These are phyloP conservation scores for thale cress (Arabidopsis thaliana) DNA, from an alignment of 345 rosid genomes.

Conservation along the genomic window DNA sequence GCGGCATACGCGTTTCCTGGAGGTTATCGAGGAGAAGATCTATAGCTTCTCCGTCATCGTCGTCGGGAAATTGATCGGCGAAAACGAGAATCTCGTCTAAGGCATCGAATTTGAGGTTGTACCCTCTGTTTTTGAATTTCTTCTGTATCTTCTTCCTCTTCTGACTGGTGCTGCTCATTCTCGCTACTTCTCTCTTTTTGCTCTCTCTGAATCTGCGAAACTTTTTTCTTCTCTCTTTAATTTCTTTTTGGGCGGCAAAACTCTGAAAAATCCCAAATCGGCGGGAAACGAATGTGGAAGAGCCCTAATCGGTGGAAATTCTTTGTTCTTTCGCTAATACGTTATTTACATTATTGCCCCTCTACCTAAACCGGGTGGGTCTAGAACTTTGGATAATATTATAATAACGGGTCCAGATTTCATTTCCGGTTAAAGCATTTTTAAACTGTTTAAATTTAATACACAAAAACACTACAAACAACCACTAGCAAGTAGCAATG, in stretches of 20 bases:
- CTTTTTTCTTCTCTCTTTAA: not conserved
- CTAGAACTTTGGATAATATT: not conserved
- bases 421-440: slow-evolving; percentile 18
- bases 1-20: slow-evolving; percentile 51
- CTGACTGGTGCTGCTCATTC: slow-evolving; percentile 53
- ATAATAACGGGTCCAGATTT: slow-evolving; percentile 14
- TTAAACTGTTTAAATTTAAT: slow-evolving; percentile 2
- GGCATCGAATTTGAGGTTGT: slow-evolving; percentile 71
- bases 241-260: slow-evolving; percentile 24
- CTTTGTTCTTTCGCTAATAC: not conserved
- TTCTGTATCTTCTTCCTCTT: slow-evolving; percentile 71
- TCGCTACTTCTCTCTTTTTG: slow-evolving; percentile 11
- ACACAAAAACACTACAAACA: slow-evolving; percentile 18
- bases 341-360: slow-evolving; percentile 25
- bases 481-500: not conserved
- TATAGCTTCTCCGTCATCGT: slow-evolving; percentile 71
- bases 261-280: slow-evolving; percentile 3
- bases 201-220: slow-evolving; percentile 25
- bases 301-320: slow-evolving; percentile 11
- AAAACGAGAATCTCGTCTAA: slow-evolving; percentile 69
- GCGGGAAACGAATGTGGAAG: slow-evolving; percentile 29
- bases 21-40: slow-evolving; percentile 86
- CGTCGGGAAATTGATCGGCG: slow-evolving; percentile 61
- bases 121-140: slow-evolving; percentile 83
- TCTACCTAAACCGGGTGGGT: not conserved